Evolutionary conservation across 305 asterid genomes (phyloP).

Genomic region (Fraxinus sp.): DNA sequence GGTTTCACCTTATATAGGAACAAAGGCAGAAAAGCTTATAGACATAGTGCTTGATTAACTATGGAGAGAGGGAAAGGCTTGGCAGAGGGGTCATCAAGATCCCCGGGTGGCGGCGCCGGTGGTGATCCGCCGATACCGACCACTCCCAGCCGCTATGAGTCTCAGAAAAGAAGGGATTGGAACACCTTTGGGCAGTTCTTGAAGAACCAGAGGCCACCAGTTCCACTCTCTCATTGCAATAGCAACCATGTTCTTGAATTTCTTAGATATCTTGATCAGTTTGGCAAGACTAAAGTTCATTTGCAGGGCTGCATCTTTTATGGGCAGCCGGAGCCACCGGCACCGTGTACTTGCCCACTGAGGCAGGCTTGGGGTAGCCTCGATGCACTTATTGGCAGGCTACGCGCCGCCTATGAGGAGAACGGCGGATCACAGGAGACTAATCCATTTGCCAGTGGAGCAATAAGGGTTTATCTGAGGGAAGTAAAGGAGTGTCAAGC

Average conservation of each 20-base stretch:
- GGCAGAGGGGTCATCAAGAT: constrained; percentile 46
- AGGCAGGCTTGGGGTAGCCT: constrained; percentile 79
- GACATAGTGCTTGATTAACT: constrained; percentile 12
- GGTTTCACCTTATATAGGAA: constrained; percentile 36
- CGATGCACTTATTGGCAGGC: constrained; percentile 63
- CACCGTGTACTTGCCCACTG: constrained; percentile 68
- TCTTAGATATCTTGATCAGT: constrained; percentile 57
- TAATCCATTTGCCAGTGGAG: constrained; percentile 64
- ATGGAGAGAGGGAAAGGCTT: constrained; percentile 32
- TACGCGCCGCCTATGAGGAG: constrained; percentile 74
- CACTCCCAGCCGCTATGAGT: constrained; percentile 62
- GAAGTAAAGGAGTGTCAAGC: constrained; percentile 69
- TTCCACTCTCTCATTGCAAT: constrained; percentile 49
- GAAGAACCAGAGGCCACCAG: constrained; percentile 58
- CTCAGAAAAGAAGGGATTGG: constrained; percentile 70
- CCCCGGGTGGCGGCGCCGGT: constrained; percentile 25
- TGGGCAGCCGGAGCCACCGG: constrained; percentile 80
- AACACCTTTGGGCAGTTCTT: constrained; percentile 72
- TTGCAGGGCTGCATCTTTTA: constrained; percentile 65
- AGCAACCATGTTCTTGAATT: constrained; percentile 68
- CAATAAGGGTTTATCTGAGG: constrained; percentile 56
- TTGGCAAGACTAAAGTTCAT: constrained; percentile 73
- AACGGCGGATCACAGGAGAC: constrained; percentile 65
- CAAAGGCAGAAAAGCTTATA: background rate
- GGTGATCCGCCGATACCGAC: constrained; percentile 22